Conservation (phyloP, 225 moss, liverwort and hornwort species). For the Marchantia paleacea region DNA sequence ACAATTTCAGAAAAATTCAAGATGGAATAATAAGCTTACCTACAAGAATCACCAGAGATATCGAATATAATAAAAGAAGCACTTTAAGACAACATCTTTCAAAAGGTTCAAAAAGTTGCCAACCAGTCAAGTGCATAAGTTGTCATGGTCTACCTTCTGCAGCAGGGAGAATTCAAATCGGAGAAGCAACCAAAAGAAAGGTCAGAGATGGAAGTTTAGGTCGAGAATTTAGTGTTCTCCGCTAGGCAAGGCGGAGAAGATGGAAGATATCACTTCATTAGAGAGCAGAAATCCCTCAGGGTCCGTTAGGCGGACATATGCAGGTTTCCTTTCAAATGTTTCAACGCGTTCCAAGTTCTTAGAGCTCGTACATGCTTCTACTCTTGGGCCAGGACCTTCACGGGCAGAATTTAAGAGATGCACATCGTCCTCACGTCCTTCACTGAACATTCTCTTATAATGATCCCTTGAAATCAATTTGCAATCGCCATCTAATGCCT, state of each 20-base stretch:
- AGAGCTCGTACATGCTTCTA: neutral
- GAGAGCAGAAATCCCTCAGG: constrained; percentile 83
- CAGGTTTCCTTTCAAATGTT: constrained; percentile 14
- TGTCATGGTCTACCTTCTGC: neutral
- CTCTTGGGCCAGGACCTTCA: neutral
- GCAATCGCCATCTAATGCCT: constrained; percentile 38
- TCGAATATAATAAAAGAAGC: neutral
- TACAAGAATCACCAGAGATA: neutral
- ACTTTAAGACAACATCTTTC: neutral
- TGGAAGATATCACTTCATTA: constrained; percentile 92
- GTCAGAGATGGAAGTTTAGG: neutral
- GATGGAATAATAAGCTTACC: neutral
- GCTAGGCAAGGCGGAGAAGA: constrained; percentile 80
- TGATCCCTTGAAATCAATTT: constrained; percentile 27
- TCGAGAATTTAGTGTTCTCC: constrained; percentile 34
- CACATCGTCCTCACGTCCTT: neutral
- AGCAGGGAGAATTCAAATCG: neutral
- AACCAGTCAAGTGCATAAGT: neutral
- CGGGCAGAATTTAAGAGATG: neutral
- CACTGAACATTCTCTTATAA: constrained; percentile 15
- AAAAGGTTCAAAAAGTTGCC: neutral
- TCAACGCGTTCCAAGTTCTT: neutral
- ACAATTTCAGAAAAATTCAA: neutral
- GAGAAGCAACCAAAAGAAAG: neutral
- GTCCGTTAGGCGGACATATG: constrained; percentile 66